These are phyloP conservation scores for Kwoniella botswanensis DNA, from an alignment of 768 basidiomycete species.

Conservation along the genomic window DNA sequence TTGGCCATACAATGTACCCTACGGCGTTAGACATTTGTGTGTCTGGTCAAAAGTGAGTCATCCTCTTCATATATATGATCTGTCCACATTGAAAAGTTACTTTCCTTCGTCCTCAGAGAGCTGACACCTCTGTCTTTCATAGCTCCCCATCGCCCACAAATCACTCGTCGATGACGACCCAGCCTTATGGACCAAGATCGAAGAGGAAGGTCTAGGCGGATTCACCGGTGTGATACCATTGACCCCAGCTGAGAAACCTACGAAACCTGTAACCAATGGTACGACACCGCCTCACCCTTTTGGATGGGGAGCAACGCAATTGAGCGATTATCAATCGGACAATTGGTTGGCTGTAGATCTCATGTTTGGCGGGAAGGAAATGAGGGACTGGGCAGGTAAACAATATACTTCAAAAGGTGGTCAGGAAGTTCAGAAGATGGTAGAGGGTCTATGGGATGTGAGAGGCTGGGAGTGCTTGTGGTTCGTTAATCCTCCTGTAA, in stretches of 20 bases:
- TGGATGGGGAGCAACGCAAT: slow-evolving; percentile 11
- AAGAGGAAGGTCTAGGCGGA: slow-evolving; percentile 52
- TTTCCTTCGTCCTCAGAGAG: background rate
- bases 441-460: slow-evolving; percentile 50
- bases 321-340: slow-evolving; percentile 14
- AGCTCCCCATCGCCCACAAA: slow-evolving; percentile 56
- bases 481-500: slow-evolving; percentile 38
- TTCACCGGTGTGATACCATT: slow-evolving; percentile 51
- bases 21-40: slow-evolving; percentile 51
- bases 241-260: slow-evolving; percentile 7
- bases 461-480: slow-evolving; percentile 56
- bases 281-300: slow-evolving; percentile 5
- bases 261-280: background rate
- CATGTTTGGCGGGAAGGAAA: slow-evolving; percentile 31
- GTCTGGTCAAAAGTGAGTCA: slow-evolving; percentile 55
- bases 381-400: slow-evolving; percentile 41
- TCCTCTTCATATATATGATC: background rate
- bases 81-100: background rate
- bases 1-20: slow-evolving; percentile 56
- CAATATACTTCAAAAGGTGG: slow-evolving; percentile 48
- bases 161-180: slow-evolving; percentile 46
- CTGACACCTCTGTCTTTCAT: background rate
- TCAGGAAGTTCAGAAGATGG: slow-evolving; percentile 52
- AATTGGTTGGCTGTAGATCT: slow-evolving; percentile 42
- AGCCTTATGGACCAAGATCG: slow-evolving; percentile 46